Evolutionary conservation across 306 rosid species (phyloP).

Genomic region (Rosa lucieae): DNA sequence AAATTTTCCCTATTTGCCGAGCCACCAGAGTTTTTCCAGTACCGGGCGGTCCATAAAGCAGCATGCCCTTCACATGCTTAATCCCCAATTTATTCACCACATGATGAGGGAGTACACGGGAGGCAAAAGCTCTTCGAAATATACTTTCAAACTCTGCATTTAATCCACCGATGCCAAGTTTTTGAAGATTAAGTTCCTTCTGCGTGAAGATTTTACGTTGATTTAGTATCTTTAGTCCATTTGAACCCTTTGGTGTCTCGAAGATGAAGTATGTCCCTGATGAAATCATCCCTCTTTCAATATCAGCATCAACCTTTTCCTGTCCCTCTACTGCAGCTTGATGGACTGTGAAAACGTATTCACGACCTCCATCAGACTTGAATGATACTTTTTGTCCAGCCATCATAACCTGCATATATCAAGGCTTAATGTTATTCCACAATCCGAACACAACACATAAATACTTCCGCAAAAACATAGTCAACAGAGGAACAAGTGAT

Average conservation of each 20-base stretch:
- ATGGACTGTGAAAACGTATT: slow-evolving; percentile 73
- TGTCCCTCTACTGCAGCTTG: slow-evolving; percentile 53
- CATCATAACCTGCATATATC: slow-evolving; percentile 72
- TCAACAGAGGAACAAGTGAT: background rate
- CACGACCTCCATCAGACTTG: slow-evolving; percentile 64
- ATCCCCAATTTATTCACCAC: slow-evolving; percentile 93
- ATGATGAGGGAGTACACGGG: slow-evolving; percentile 93
- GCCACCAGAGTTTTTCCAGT: slow-evolving; percentile 99
- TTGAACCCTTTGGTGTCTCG: slow-evolving; percentile 64
- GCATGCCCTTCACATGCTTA: slow-evolving; percentile 97
- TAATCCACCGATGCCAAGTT: slow-evolving; percentile 92
- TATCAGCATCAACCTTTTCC: slow-evolving; percentile 38
- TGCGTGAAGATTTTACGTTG: slow-evolving; percentile 90
- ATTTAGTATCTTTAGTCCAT: slow-evolving; percentile 90
- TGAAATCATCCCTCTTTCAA: slow-evolving; percentile 76
- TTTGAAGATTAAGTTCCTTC: slow-evolving; percentile 89
- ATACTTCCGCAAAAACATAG: background rate
- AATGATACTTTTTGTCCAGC: slow-evolving; percentile 80
- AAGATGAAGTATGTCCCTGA: slow-evolving; percentile 77
- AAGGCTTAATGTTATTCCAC: slow-evolving; percentile 2
- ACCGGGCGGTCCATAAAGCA: slow-evolving; percentile 97
- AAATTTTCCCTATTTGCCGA: slow-evolving; percentile 93
- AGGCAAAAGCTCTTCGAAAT: slow-evolving; percentile 98
- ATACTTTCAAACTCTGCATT: slow-evolving; percentile 91
- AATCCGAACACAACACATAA: background rate